phyloP scores from a whole-genome alignment of 2,329 filamentous ascomycete species.

The Hymenoscyphus linearis region DNA sequence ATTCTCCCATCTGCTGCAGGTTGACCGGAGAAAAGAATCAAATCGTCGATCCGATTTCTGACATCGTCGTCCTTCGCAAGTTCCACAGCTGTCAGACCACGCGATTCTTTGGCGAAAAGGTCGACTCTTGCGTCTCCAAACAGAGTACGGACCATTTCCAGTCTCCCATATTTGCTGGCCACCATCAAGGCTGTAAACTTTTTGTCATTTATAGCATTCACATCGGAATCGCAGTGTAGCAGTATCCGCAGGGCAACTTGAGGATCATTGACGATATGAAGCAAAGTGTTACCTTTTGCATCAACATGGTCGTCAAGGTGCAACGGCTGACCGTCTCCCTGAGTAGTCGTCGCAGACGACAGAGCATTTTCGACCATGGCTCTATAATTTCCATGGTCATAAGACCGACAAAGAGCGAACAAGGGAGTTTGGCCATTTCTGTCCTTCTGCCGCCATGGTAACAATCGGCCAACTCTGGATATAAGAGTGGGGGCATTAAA shows the following conservation, averaged over 20 bases:
- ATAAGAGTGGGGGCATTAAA: constrained; percentile 88
- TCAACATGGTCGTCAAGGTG: constrained; percentile 93
- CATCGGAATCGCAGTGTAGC: constrained; percentile 84
- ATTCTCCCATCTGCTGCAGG: constrained; percentile 72
- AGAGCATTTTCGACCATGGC: constrained; percentile 83
- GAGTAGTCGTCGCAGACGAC: constrained; percentile 64
- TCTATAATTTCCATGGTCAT: constrained; percentile 84
- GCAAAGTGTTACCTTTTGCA: constrained; percentile 82
- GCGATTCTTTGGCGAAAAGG: constrained; percentile 72
- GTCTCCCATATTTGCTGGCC: constrained; percentile 93
- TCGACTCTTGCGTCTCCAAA: constrained; percentile 88
- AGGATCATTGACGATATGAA: constrained; percentile 92
- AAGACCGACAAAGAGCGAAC: constrained; percentile 90
- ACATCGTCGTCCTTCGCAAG: constrained; percentile 97
- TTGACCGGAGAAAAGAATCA: constrained; percentile 74
- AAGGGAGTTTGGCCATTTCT: constrained; percentile 97
- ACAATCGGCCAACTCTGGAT: constrained; percentile 63
- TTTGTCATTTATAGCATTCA: constrained; percentile 93
- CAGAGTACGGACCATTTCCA: constrained; percentile 84
- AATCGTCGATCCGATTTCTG: constrained; percentile 90
- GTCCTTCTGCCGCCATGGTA: constrained; percentile 88
- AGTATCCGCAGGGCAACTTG: constrained; percentile 71
- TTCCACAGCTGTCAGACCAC: constrained; percentile 90
- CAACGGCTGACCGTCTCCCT: constrained; percentile 72
- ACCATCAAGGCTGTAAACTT: constrained; percentile 96